Base-by-base conservation (phyloP, 1,284 basidiomycete genomes). In the Rhizoctonia solani region DNA sequence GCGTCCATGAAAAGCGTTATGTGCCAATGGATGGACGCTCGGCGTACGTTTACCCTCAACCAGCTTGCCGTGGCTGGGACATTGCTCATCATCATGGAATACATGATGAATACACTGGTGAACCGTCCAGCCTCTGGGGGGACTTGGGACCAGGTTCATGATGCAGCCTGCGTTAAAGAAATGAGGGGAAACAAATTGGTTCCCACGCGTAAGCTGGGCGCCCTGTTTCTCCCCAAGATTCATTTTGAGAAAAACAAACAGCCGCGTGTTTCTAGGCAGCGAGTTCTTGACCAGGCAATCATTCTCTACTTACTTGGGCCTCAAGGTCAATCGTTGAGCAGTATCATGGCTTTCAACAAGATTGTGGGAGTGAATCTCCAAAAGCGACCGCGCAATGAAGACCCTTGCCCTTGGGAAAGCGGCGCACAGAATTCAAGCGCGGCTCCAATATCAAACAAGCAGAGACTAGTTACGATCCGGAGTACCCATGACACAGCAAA, bases 111-210 rank as follows among this genome's bases (percentile, higher is more conserved):
- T 42, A 42, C 42, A 19, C 27, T 46, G 13, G 27, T 25, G 16
- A 59, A 59, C 29, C 41, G 55, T 25, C 55, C 55, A 29, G 30
- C 46, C 16, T n/a, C 14, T 8, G 55, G 55, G 9, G 27, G 49
- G 11, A 27, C 29, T 16, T 59, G 41, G 41, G 42, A 59, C 13
- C 27, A 46, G 29, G 44, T 59, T 4, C 55, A 11, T 27, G 42
- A 59, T 27, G 29, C 37, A 9, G 55, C 42, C 19, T 59, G 25
- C 30, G 55, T 59, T 13, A 25, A 47, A 25, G 42, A 14, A 4
- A 13, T 32, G 6, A n/a, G 8, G 16, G 27, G 9, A 27, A 42
- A 42, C 2, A 8, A 29, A 6, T 19, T 59, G 6, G 42, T 46
- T 30, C 55, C 55, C 0, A 14, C 32, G 19, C 55, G 29, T 9